Percentiles rank a stretch among this genome's conserved stretches.
phyloP scores from a whole-genome alignment of 192 early-diverging fungal genomes.

The Coemansia sp. region DNA sequence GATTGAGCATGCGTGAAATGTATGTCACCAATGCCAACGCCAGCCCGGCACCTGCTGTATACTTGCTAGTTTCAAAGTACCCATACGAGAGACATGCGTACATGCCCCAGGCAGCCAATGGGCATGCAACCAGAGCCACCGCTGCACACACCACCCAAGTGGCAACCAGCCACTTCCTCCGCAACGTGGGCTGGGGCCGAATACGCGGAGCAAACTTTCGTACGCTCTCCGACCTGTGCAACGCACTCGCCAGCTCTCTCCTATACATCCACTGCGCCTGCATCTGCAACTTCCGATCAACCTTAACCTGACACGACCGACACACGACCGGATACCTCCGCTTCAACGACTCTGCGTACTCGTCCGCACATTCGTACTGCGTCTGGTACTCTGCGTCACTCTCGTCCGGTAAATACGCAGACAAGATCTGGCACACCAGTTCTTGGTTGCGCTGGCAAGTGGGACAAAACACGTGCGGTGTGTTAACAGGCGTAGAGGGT shows the following conservation, averaged over 20 bases:
- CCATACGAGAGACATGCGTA: slow-evolving; percentile 7
- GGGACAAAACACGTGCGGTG: slow-evolving; percentile 25
- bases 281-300: slow-evolving; percentile 32
- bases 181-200: slow-evolving; percentile 25
- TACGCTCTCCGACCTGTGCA: slow-evolving; percentile 25
- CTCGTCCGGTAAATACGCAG: slow-evolving; percentile 41
- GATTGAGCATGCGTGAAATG: slow-evolving; percentile 30
- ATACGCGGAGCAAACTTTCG: slow-evolving; percentile 15
- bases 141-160: slow-evolving; percentile 25
- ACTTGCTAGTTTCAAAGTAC: neutral
- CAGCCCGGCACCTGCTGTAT: neutral
- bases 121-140: slow-evolving; percentile 10
- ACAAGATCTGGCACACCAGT: slow-evolving; percentile 38
- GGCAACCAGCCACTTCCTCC: slow-evolving; percentile 25
- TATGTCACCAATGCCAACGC: slow-evolving; percentile 18
- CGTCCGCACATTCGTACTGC: slow-evolving; percentile 17
- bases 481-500: neutral
- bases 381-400: slow-evolving; percentile 27
- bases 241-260: slow-evolving; percentile 31
- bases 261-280: slow-evolving; percentile 43
- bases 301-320: slow-evolving; percentile 28
- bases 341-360: slow-evolving; percentile 26
- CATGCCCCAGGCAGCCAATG: slow-evolving; percentile 18
- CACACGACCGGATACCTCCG: slow-evolving; percentile 45
- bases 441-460: slow-evolving; percentile 50